Conservation (phyloP, 1,139 yeast genomes). For the Candida tropicalis region DNA sequence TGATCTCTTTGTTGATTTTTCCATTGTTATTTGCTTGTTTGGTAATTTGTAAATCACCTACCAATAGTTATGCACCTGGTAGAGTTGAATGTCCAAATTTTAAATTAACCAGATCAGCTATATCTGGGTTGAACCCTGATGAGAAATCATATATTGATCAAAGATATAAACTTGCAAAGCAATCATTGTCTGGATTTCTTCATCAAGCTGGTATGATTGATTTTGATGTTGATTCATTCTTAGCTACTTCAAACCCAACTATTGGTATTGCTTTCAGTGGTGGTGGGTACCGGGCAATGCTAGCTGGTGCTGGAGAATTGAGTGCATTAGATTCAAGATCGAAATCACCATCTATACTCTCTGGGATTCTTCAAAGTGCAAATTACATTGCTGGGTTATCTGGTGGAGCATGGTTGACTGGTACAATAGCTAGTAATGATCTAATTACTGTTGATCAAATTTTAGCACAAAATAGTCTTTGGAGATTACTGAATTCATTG, state of each 20-base stretch:
- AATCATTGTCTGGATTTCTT: constrained; percentile 57
- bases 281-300: constrained; percentile 92
- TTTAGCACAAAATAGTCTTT: constrained; percentile 30
- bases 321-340: constrained; percentile 82
- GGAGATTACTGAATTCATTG: constrained; percentile 32
- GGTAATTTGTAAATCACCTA: constrained; percentile 40
- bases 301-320: constrained; percentile 84
- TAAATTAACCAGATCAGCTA: constrained; percentile 39
- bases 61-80: constrained; percentile 68
- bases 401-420: constrained; percentile 44
- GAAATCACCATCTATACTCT: constrained; percentile 42
- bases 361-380: constrained; percentile 41
- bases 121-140: constrained; percentile 30
- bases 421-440: constrained; percentile 36
- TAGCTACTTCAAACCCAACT: constrained; percentile 31
- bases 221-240: constrained; percentile 54
- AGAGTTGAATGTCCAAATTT: constrained; percentile 54
- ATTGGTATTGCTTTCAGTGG: constrained; percentile 83
- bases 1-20: background rate
- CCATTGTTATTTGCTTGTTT: background rate
- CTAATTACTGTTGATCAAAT: constrained; percentile 40
- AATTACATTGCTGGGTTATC: constrained; percentile 41
- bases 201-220: constrained; percentile 58
- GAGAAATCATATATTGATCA: constrained; percentile 44
- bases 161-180: constrained; percentile 56